Evolutionary conservation across 179 eudicot genomes (phyloP).

Genomic region (Beta corolliflora): DNA sequence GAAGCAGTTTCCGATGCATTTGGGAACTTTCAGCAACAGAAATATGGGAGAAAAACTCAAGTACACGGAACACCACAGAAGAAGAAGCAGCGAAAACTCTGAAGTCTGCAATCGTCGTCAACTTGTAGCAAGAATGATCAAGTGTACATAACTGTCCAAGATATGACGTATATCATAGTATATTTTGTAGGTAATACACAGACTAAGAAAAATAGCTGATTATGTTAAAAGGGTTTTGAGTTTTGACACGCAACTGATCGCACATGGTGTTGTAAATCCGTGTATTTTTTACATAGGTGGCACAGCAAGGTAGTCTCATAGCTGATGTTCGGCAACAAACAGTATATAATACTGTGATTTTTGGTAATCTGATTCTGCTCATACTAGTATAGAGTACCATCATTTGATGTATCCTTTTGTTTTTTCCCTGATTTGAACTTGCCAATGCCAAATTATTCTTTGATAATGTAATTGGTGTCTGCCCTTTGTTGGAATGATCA

Average conservation of each 20-base stretch:
- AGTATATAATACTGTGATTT: neutral
- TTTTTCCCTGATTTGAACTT: too few relatives aligned
- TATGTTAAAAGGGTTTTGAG: slow-evolving; percentile 4
- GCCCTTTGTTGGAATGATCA: too few relatives aligned
- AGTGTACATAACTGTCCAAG: slow-evolving; percentile 26
- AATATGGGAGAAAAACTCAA: slow-evolving; percentile 65
- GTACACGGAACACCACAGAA: slow-evolving; percentile 81
- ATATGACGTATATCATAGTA: slow-evolving; percentile 13
- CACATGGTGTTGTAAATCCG: slow-evolving; percentile 24
- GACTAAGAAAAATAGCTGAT: slow-evolving; percentile 11
- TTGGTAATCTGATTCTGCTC: neutral
- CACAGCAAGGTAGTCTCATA: neutral
- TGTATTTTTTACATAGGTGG: neutral
- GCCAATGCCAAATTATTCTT: too few relatives aligned
- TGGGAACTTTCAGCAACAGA: slow-evolving; percentile 71
- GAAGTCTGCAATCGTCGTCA: neutral
- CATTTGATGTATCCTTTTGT: neutral
- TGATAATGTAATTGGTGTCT: too few relatives aligned
- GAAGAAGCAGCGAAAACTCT: slow-evolving; percentile 47
- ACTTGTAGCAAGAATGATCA: slow-evolving; percentile 12
- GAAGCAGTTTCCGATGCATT: slow-evolving; percentile 72
- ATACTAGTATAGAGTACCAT: neutral
- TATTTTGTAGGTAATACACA: slow-evolving; percentile 22
- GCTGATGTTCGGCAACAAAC: neutral
- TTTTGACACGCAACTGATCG: slow-evolving; percentile 12